phyloP scores from a whole-genome alignment of 345 rosid genomes.

The Citrus trifoliata region DNA sequence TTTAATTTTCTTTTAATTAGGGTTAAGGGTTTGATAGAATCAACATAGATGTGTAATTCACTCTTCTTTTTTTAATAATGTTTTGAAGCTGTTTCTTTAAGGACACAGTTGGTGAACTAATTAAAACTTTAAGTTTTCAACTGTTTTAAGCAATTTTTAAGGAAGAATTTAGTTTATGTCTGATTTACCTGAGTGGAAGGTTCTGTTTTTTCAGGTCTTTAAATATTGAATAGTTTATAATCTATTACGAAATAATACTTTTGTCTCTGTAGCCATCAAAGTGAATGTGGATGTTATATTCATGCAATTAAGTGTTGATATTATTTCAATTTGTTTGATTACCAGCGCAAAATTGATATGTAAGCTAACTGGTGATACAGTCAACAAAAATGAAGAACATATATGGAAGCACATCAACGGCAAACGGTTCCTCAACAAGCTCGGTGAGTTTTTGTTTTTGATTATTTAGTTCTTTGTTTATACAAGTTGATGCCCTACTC shows the following conservation, averaged over 20 bases:
- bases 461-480: neutral
- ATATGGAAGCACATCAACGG: conserved; percentile 93
- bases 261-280: neutral
- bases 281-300: neutral
- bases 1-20: neutral
- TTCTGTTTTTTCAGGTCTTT: neutral
- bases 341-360: conserved; percentile 78
- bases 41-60: neutral
- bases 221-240: neutral
- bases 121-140: neutral
- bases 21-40: conserved; percentile 2
- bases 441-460: conserved; percentile 40
- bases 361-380: conserved; percentile 80
- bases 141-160: neutral
- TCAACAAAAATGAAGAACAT: conserved; percentile 88
- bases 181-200: neutral
- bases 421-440: conserved; percentile 70
- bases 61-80: neutral
- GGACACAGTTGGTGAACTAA: neutral
- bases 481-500: neutral
- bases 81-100: neutral
- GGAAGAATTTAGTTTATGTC: neutral
- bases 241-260: too few species aligned
- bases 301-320: neutral
- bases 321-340: conserved; percentile 11